These are phyloP conservation scores for Allium cepa DNA, from an alignment of 106 monocot genomes.

Conservation along the genomic window DNA sequence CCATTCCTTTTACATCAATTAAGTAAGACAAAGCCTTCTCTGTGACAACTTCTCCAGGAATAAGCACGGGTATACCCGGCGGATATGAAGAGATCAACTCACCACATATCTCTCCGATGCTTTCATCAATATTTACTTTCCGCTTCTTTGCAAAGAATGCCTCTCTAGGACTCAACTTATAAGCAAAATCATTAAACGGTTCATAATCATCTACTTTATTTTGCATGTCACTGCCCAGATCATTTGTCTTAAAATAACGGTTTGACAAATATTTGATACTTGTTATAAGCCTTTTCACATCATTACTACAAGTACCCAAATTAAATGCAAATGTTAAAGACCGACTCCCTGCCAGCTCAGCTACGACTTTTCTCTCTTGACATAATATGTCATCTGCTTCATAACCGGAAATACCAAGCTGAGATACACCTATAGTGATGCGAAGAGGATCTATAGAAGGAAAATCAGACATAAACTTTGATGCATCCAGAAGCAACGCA, in stretches of 20 bases:
- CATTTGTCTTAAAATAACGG: conserved; percentile 15
- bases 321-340: conserved; percentile 74
- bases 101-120: conserved; percentile 42
- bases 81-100: conserved; percentile 63
- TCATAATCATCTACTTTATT: background rate
- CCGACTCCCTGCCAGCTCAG: conserved; percentile 46
- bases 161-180: conserved; percentile 44
- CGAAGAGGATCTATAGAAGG: conserved; percentile 61
- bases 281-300: conserved; percentile 42
- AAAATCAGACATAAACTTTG: conserved; percentile 35
- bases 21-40: conserved; percentile 34
- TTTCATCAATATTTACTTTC: conserved; percentile 21
- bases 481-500: conserved; percentile 34
- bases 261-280: conserved; percentile 35
- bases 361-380: conserved; percentile 24
- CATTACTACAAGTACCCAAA: conserved; percentile 48
- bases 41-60: conserved; percentile 62
- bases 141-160: conserved; percentile 61
- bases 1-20: conserved; percentile 24
- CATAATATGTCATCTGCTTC: conserved; percentile 55
- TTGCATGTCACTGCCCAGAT: background rate
- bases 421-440: conserved; percentile 53
- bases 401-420: conserved; percentile 57
- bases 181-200: conserved; percentile 18
- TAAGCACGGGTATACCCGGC: conserved; percentile 55